These are phyloP conservation scores for Begonia masoniana DNA, from an alignment of 306 rosid species.

Conservation along the genomic window DNA sequence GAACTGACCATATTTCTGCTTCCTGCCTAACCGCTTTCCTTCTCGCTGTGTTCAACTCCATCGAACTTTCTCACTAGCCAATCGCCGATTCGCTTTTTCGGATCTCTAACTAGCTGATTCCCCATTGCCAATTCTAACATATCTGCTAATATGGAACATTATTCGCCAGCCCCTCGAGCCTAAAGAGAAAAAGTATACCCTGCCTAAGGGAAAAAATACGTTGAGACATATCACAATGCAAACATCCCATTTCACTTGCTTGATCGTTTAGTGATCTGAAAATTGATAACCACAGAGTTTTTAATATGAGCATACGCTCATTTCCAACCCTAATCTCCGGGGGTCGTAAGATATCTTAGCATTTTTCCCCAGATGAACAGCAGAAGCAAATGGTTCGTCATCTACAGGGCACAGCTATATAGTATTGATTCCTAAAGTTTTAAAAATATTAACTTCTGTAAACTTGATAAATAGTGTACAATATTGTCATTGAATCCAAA, in stretches of 20 bases:
- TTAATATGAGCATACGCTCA: constrained; percentile 61
- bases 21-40: constrained; percentile 82
- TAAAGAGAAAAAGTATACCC: no score
- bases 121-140: constrained; percentile 87
- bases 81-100: constrained; percentile 80
- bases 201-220: no score
- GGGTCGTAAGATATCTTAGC: constrained; percentile 60
- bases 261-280: neutral
- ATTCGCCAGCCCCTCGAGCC: neutral
- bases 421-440: no score
- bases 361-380: constrained; percentile 34
- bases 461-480: no score
- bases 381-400: constrained; percentile 38
- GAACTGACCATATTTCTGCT: constrained; percentile 81
- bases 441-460: no score
- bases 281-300: neutral
- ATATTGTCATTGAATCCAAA: no score
- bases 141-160: constrained; percentile 36
- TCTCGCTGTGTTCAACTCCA: constrained; percentile 98
- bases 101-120: constrained; percentile 79
- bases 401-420: constrained; percentile 22
- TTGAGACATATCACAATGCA: constrained; percentile 7
- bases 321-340: constrained; percentile 80
- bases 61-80: constrained; percentile 90
- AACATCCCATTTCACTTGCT: constrained; percentile 10